These are phyloP conservation scores for Talaromyces atroroseus DNA, from an alignment of 2,329 filamentous ascomycete species.

Conservation along the genomic window DNA sequence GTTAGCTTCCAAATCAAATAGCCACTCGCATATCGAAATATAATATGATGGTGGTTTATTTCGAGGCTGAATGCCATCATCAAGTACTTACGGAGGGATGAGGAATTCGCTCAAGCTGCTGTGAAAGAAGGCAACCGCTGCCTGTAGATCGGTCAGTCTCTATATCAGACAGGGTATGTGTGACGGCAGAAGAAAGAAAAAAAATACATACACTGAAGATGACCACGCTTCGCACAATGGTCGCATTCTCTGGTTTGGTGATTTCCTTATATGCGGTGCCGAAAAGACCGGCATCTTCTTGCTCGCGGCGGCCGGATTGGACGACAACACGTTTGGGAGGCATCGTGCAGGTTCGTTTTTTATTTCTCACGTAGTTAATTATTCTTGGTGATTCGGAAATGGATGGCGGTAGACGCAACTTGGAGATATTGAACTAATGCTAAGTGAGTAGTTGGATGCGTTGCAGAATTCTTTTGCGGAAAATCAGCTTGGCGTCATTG, in stretches of 20 bases:
- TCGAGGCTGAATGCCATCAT: background rate
- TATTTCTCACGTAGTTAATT: background rate
- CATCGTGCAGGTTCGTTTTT: conserved; percentile 42
- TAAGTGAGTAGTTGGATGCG: conserved; percentile 6
- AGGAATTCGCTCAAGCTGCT: conserved; percentile 64
- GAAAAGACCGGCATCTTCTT: conserved; percentile 46
- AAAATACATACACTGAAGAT: conserved; percentile 59
- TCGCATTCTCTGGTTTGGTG: conserved; percentile 62
- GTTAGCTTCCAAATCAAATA: background rate
- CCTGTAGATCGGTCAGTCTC: conserved; percentile 37
- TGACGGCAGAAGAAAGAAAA: conserved; percentile 15
- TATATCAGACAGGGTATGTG: background rate
- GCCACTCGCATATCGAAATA: background rate
- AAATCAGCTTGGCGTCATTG: conserved; percentile 22
- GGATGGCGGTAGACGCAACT: background rate
- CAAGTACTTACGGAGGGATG: conserved; percentile 51
- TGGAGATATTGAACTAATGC: background rate
- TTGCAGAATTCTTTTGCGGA: conserved; percentile 29
- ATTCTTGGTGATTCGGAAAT: background rate
- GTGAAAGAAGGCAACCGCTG: conserved; percentile 60
- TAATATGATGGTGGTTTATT: background rate
- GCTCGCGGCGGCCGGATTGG: conserved; percentile 42
- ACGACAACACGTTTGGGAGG: conserved; percentile 56
- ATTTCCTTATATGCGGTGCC: conserved; percentile 56
- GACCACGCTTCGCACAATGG: conserved; percentile 62